Percentiles rank a stretch among this genome's conserved stretches.
Conservation (phyloP, 352 stramenopile genomes). For the Globisporangium ultimum region DNA sequence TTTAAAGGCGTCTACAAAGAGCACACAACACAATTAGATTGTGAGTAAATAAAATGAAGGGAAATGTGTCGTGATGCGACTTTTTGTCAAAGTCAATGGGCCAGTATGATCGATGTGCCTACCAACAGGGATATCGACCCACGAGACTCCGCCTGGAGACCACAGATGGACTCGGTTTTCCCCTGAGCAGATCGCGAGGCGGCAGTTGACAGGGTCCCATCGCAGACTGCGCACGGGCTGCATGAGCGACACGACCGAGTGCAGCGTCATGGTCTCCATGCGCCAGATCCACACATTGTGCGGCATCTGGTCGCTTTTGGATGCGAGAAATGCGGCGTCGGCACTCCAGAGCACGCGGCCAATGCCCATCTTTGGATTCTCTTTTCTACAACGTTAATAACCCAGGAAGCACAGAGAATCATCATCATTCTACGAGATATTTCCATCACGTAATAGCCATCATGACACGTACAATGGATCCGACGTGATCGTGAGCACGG, state of each 20-base stretch:
- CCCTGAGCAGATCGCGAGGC: slow-evolving; percentile 57
- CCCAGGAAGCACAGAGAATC: background rate
- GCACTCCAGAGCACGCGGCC: slow-evolving; percentile 62
- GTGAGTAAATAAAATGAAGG: background rate
- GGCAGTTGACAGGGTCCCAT: slow-evolving; percentile 49
- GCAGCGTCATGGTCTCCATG: slow-evolving; percentile 66
- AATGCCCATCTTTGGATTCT: slow-evolving; percentile 71
- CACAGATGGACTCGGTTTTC: slow-evolving; percentile 72
- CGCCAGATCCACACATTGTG: slow-evolving; percentile 86
- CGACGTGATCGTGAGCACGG: slow-evolving; percentile 53
- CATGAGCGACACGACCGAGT: slow-evolving; percentile 62
- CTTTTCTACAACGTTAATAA: slow-evolving; percentile 33
- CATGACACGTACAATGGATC: slow-evolving; percentile 56
- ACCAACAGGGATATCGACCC: slow-evolving; percentile 63
- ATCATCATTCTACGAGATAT: background rate
- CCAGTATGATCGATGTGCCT: background rate
- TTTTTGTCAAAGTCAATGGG: no score
- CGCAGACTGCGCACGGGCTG: slow-evolving; percentile 54
- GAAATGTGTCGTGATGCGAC: background rate
- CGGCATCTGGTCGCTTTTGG: slow-evolving; percentile 80
- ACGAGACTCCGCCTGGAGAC: slow-evolving; percentile 58
- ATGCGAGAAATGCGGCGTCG: slow-evolving; percentile 66
- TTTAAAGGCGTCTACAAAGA: slow-evolving; percentile 56
- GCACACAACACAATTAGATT: background rate
- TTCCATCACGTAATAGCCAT: no score